A percentile compares a stretch with the other conserved stretches of the same genome.
Conservation (phyloP, 2,329 filamentous ascomycete species). For the Aspergillus udagawae region DNA sequence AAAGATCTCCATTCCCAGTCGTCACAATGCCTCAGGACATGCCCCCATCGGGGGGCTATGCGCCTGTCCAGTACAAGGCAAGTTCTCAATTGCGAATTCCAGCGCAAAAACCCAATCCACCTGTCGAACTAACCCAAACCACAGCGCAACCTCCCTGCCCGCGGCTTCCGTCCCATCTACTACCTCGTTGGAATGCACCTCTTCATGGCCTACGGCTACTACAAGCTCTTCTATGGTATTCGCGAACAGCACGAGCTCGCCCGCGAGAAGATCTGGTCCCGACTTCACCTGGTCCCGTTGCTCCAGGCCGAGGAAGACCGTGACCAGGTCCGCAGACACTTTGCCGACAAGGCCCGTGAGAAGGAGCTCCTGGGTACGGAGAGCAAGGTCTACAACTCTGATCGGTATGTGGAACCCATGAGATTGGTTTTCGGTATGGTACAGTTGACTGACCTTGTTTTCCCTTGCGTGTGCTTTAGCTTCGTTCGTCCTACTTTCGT, state of each 20-base stretch:
- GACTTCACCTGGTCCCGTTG: constrained; percentile 89
- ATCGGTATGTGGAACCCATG: constrained; percentile 60
- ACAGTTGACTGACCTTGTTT: constrained; percentile 4
- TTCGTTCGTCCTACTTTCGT: constrained; percentile 79
- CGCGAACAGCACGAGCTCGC: constrained; percentile 90
- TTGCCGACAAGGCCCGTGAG: constrained; percentile 84
- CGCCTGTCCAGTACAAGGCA: constrained; percentile 95
- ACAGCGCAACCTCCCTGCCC: constrained; percentile 85
- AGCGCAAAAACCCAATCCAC: neutral
- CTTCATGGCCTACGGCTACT: constrained; percentile 89
- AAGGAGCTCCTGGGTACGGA: constrained; percentile 83
- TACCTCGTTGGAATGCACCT: constrained; percentile 72
- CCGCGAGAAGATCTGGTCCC: constrained; percentile 97
- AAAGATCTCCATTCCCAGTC: constrained; percentile 10
- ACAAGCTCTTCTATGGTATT: constrained; percentile 74
- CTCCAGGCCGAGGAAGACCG: constrained; percentile 96
- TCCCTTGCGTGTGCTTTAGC: constrained; percentile 39
- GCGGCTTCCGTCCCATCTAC: constrained; percentile 79
- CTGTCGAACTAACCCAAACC: constrained; percentile 6
- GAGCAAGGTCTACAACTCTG: constrained; percentile 79
- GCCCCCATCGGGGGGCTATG: constrained; percentile 91
- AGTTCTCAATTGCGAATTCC: constrained; percentile 25
- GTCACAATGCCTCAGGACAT: constrained; percentile 90
- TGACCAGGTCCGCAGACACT: constrained; percentile 82
- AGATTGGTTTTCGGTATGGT: neutral